Conservation (phyloP, 2,329 filamentous ascomycete genomes). For the Exophiala sideris region DNA sequence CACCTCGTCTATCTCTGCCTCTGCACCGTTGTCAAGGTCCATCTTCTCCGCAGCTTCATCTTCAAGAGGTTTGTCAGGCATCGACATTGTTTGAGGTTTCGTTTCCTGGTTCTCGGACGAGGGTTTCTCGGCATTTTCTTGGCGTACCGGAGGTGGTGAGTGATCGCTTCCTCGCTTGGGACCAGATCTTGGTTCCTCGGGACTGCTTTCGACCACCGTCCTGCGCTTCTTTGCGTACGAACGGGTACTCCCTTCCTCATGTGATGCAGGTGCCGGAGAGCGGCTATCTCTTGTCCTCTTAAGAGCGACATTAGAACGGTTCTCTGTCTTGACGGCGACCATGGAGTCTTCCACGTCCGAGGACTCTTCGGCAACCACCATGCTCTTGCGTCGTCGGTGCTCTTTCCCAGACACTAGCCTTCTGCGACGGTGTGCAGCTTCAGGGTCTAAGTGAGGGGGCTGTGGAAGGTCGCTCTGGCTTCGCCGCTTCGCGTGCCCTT, state of each 20-base stretch:
- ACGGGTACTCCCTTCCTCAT: conserved; percentile 13
- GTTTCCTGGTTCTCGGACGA: not conserved
- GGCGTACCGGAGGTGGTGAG: conserved; percentile 1
- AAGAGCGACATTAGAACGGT: conserved; percentile 24
- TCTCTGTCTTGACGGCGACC: conserved; percentile 14
- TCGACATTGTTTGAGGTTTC: not conserved
- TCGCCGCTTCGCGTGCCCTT: conserved; percentile 22
- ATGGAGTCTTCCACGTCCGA: conserved; percentile 22
- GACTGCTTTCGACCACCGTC: conserved; percentile 40
- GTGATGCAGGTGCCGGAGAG: conserved; percentile 35
- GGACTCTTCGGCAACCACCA: conserved; percentile 32
- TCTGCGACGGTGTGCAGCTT: conserved; percentile 25
- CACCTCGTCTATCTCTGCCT: not conserved
- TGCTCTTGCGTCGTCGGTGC: conserved; percentile 24
- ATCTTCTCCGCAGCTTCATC: not conserved
- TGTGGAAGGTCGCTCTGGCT: conserved; percentile 29
- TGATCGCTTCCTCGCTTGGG: conserved; percentile 14
- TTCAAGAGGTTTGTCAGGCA: not conserved
- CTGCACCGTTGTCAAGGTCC: conserved; percentile 9
- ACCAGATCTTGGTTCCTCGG: conserved; percentile 31
- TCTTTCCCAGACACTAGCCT: conserved; percentile 30
- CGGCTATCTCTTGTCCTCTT: conserved; percentile 43
- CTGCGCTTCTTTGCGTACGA: conserved; percentile 43
- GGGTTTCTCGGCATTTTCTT: conserved; percentile 4
- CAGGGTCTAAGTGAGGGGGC: conserved; percentile 18